A percentile compares a stretch with the other conserved stretches of the same genome.
phyloP scores from a whole-genome alignment of 177 flowering plant species.

The Tripterygium wilfordii region DNA sequence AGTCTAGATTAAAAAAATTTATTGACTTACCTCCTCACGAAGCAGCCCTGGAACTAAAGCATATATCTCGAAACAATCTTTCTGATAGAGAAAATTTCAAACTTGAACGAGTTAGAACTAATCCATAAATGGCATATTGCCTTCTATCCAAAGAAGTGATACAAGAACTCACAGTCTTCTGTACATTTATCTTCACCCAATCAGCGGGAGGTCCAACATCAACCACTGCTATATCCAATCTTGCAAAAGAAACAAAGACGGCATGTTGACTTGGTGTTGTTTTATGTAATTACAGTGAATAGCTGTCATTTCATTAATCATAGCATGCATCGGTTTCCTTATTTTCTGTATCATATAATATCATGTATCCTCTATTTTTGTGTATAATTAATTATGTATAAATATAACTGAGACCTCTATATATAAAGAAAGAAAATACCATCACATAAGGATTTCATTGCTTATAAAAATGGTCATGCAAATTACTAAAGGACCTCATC shows the following conservation, averaged over 20 bases:
- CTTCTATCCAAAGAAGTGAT: not conserved
- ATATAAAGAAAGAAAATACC: no score
- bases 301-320: no score
- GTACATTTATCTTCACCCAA: constrained; percentile 94
- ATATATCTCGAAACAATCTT: constrained; percentile 92
- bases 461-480: no score
- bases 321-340: no score
- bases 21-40: constrained; percentile 73
- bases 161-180: constrained; percentile 57
- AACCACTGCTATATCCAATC: constrained; percentile 56
- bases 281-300: not conserved
- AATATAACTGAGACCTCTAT: no score
- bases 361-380: no score
- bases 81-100: constrained; percentile 31
- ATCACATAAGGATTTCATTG: no score
- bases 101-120: constrained; percentile 1
- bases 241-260: constrained; percentile 14
- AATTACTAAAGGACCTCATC: no score
- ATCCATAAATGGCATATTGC: constrained; percentile 7
- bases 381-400: no score
- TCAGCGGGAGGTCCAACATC: constrained; percentile 88
- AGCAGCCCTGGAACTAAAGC: constrained; percentile 94
- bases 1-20: not conserved
- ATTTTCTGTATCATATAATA: no score
- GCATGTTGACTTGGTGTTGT: not conserved